Conservation (phyloP, 2,329 filamentous ascomycete genomes). For the Raffaelea ambrosiae region DNA sequence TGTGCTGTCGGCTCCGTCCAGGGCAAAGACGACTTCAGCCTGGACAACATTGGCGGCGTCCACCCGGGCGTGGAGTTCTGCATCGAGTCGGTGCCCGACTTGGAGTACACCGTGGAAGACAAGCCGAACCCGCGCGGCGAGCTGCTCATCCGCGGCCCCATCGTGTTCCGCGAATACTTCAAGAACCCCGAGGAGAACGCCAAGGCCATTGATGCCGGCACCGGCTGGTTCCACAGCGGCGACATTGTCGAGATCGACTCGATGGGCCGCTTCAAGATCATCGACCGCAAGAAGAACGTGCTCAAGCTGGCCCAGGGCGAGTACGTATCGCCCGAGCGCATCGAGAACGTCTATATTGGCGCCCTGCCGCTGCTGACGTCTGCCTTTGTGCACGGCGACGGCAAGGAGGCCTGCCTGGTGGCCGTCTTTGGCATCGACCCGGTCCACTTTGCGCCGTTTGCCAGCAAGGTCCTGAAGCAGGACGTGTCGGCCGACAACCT, state of each 20-base stretch:
- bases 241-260: slow-evolving; percentile 84
- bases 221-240: slow-evolving; percentile 92
- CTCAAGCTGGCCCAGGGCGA: slow-evolving; percentile 96
- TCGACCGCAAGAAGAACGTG: slow-evolving; percentile 98
- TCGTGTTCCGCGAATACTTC: slow-evolving; percentile 79
- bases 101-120: slow-evolving; percentile 85
- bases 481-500: slow-evolving; percentile 56
- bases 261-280: slow-evolving; percentile 79
- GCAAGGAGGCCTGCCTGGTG: slow-evolving; percentile 71
- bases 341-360: slow-evolving; percentile 89
- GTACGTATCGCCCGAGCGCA: slow-evolving; percentile 93
- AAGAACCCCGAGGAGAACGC: slow-evolving; percentile 81
- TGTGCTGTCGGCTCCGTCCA: slow-evolving; percentile 73
- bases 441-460: slow-evolving; percentile 71
- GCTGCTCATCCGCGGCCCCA: slow-evolving; percentile 72
- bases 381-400: slow-evolving; percentile 87
- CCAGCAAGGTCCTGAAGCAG: slow-evolving; percentile 65
- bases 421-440: slow-evolving; percentile 84
- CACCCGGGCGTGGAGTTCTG: slow-evolving; percentile 64
- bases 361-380: slow-evolving; percentile 69
- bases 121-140: slow-evolving; percentile 87
- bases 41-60: slow-evolving; percentile 75
- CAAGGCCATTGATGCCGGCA: slow-evolving; percentile 70
- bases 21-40: slow-evolving; percentile 57
- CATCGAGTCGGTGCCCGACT: slow-evolving; percentile 80